Evolutionary conservation across 2,329 filamentous ascomycete species (phyloP), one percentile per base, ranked within the genome.

Genomic region (Aulographum hederae): DNA sequence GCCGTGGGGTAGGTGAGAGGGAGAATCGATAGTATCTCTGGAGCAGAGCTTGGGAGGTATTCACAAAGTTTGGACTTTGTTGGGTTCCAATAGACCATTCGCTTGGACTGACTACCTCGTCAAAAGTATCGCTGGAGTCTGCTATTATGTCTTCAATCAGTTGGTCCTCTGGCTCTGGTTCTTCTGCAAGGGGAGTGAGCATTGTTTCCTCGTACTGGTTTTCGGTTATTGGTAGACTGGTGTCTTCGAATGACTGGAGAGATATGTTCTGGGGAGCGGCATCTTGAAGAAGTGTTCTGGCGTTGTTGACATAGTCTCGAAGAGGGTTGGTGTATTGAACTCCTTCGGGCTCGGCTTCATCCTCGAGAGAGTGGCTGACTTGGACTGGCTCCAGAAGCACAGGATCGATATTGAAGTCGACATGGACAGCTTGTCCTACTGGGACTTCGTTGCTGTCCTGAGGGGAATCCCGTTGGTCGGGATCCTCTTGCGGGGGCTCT

Each of bases 1-100:
- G 43, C 34, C 42, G 21, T 36, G 48, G 35, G 26, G 52, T 42
- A 35, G 53, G 41, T 32, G 51, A 41, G 35, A 43, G 41, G 34
- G 51, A 46, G 32, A 52, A 39, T 29, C 50, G 47, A 33, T 53
- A 53, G 36, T 47, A 52, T 33, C 47, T 46, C 30, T 50, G 21
- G 46, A 53, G 51, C n/a, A 60, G 46, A 11, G 54, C 30, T 50
- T 20, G 46, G 52, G 51, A 12, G 59, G 46, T 10, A 53, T 54
- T 14, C 49, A 42, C 20, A 45, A 51, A 20, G 48, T 41, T 20
- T 46, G 44, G 4, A 33, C 35, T 19, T 41, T 37, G 15, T 47
- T 41, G 20, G 45, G 35, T 15, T 35, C 31, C 2, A 30, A 26
- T 2, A 36, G 20, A 13, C 20, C 10, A 32, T 6, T 32, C 12